Conservation (phyloP, 257 asterid genomes). For the Ballota nigra region DNA sequence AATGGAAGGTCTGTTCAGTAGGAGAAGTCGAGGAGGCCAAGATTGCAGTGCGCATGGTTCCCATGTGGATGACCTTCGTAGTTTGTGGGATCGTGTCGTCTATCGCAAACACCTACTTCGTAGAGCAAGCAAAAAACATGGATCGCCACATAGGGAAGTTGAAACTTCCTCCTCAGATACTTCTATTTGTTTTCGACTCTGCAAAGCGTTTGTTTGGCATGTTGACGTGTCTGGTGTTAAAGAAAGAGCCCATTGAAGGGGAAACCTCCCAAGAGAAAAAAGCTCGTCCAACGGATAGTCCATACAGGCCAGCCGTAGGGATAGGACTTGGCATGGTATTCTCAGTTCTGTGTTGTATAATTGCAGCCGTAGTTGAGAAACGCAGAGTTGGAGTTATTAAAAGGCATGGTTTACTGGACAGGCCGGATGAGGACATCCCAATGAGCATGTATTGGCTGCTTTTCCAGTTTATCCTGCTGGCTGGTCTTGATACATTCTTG, state of each 20-base stretch:
- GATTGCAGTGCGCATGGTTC: slow-evolving; percentile 29
- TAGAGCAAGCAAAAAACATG: slow-evolving; percentile 38
- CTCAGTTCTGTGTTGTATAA: slow-evolving; percentile 33
- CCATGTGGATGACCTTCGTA: slow-evolving; percentile 39
- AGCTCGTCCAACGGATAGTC: background rate
- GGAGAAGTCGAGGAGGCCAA: slow-evolving; percentile 32
- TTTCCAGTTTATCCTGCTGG: slow-evolving; percentile 47
- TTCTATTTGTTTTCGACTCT: slow-evolving; percentile 15
- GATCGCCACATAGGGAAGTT: slow-evolving; percentile 27
- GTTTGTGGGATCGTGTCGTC: slow-evolving; percentile 39
- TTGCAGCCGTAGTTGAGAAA: slow-evolving; percentile 27
- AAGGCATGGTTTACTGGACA: slow-evolving; percentile 20
- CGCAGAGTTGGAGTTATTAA: slow-evolving; percentile 26
- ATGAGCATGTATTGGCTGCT: slow-evolving; percentile 41
- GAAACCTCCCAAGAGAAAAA: too few relatives aligned
- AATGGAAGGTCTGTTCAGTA: slow-evolving; percentile 22
- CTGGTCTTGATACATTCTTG: slow-evolving; percentile 38
- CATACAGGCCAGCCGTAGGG: slow-evolving; percentile 34
- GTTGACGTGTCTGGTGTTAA: background rate
- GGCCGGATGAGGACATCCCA: slow-evolving; percentile 21
- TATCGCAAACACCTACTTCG: slow-evolving; percentile 39
- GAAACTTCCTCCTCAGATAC: slow-evolving; percentile 30
- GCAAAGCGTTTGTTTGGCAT: background rate
- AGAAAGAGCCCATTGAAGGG: too few relatives aligned
- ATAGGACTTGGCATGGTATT: slow-evolving; percentile 34